These are phyloP conservation scores for Westerdykella sp. DNA, from an alignment of 2,329 filamentous ascomycete species.

Conservation along the genomic window DNA sequence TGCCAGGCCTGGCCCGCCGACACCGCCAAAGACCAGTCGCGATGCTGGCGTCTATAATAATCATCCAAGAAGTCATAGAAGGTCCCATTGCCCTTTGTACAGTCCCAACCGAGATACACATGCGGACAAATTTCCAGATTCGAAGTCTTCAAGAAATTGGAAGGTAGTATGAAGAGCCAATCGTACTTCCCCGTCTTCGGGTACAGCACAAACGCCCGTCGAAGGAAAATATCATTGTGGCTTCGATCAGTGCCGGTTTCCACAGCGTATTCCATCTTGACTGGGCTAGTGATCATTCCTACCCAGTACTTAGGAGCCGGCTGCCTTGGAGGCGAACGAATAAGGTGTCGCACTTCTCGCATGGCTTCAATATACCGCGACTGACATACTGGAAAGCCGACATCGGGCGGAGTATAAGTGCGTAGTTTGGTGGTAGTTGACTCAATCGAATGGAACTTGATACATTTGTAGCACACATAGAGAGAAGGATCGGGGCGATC, in stretches of 20 bases:
- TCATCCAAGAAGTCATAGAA: neutral
- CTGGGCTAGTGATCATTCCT: neutral
- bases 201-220: neutral
- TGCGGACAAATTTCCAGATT: conserved; percentile 3
- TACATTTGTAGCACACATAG: conserved; percentile 2
- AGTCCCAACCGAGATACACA: conserved; percentile 1
- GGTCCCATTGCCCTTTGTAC: neutral
- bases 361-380: neutral
- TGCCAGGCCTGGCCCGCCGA: neutral
- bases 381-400: conserved; percentile 1
- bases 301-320: neutral
- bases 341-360: neutral
- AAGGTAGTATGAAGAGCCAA: neutral
- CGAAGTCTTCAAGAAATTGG: neutral
- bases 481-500: neutral
- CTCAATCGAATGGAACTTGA: conserved; percentile 1
- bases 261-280: neutral
- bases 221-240: neutral
- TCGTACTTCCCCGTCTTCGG: neutral
- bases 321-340: neutral
- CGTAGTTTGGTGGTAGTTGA: neutral
- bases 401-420: neutral
- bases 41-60: neutral
- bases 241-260: neutral
- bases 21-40: neutral